Evolutionary conservation across 495 filamentous ascomycete genomes (phyloP).

Genomic region (Schizothecium vesticola): DNA sequence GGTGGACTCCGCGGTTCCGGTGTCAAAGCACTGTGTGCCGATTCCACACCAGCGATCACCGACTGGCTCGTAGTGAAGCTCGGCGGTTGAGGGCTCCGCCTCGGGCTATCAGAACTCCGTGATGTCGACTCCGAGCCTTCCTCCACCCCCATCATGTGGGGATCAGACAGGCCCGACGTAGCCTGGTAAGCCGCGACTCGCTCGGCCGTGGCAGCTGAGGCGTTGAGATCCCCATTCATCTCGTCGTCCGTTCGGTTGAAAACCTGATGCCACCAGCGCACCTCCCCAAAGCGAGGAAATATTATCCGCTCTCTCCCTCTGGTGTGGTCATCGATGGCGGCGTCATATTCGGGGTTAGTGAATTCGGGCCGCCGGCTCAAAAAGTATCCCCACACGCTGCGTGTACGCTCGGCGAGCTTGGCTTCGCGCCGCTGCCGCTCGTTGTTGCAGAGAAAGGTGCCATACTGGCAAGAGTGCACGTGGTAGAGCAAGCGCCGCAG

Average conservation of each 20-base stretch:
- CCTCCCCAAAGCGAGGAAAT: constrained; percentile 61
- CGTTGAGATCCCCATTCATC: constrained; percentile 72
- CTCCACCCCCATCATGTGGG: constrained; percentile 8
- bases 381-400: constrained; percentile 96
- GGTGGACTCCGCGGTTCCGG: constrained; percentile 27
- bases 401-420: constrained; percentile 63
- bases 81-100: constrained; percentile 31
- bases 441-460: constrained; percentile 92
- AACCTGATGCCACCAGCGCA: constrained; percentile 87
- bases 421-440: constrained; percentile 84
- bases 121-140: constrained; percentile 15
- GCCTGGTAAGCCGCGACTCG: constrained; percentile 25
- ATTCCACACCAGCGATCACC: constrained; percentile 38
- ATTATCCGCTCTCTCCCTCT: constrained; percentile 77
- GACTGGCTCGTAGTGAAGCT: constrained; percentile 34
- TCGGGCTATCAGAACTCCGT: constrained; percentile 16
- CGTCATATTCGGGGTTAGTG: constrained; percentile 71
- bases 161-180: constrained; percentile 19
- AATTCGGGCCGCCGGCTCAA: constrained; percentile 72
- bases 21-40: constrained; percentile 36
- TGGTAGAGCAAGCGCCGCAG: constrained; percentile 87
- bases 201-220: constrained; percentile 33
- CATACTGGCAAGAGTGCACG: constrained; percentile 93
- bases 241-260: constrained; percentile 83
- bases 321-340: constrained; percentile 66